These are phyloP conservation scores for Mastigamoeba balamuthi DNA, from an alignment of 78 protist species.

Conservation along the genomic window DNA sequence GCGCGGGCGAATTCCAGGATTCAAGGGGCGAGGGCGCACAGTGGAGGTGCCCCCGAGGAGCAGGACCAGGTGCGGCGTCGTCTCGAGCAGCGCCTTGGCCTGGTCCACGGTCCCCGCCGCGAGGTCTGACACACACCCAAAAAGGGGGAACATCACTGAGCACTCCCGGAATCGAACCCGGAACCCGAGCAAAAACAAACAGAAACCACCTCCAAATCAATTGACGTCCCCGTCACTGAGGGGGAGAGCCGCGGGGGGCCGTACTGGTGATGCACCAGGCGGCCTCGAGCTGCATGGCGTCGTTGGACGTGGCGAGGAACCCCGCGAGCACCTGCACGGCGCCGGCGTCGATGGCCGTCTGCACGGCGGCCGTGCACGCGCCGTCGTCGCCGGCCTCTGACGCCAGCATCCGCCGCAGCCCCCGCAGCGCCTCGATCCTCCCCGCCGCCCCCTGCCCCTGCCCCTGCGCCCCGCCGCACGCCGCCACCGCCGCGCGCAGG, in stretches of 20 bases:
- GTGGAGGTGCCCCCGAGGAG: too few species aligned
- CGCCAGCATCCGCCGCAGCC: neutral
- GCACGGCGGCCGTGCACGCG: neutral
- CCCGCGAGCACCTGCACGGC: neutral
- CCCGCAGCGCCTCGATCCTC: neutral
- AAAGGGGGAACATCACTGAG: neutral
- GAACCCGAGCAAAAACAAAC: neutral
- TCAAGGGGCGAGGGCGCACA: too few species aligned
- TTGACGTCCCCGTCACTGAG: too few species aligned
- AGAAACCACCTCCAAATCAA: too few species aligned
- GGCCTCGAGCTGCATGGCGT: neutral
- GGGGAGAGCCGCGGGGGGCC: neutral
- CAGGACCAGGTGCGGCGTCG: too few species aligned
- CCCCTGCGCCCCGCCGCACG: neutral
- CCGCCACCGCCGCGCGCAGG: neutral
- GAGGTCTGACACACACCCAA: too few species aligned
- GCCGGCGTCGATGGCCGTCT: neutral
- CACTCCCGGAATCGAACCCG: neutral
- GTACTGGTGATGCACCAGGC: neutral
- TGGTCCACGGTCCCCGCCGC: too few species aligned
- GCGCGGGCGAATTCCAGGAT: too few species aligned
- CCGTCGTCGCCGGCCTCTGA: neutral
- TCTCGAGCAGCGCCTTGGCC: too few species aligned
- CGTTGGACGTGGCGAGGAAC: neutral
- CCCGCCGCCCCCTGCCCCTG: neutral